Conservation (phyloP, 371 early-diverging fungal genomes). For the Syncephalastrum sp. region DNA sequence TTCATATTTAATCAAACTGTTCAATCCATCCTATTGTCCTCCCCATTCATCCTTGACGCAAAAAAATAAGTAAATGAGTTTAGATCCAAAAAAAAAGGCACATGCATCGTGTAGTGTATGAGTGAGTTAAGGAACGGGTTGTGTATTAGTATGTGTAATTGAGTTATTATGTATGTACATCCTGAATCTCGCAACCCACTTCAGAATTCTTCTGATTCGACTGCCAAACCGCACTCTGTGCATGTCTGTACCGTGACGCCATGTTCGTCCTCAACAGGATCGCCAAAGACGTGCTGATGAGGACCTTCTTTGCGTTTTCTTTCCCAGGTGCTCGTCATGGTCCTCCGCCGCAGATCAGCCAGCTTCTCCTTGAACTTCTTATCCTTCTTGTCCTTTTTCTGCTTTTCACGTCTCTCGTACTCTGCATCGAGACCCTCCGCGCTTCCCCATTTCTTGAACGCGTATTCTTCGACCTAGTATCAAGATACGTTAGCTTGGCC, state of each 20-base stretch:
- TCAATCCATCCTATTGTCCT: no score
- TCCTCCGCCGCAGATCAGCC: slow-evolving; percentile 77
- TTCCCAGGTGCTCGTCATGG: slow-evolving; percentile 80
- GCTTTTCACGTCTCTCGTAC: slow-evolving; percentile 80
- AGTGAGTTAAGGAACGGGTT: no score
- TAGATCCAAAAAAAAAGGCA: no score
- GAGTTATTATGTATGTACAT: not conserved
- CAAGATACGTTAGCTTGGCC: not conserved
- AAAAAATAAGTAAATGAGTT: no score
- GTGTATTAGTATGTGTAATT: no score
- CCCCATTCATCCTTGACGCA: no score
- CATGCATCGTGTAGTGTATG: no score
- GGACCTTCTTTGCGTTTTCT: slow-evolving; percentile 58
- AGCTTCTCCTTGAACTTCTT: slow-evolving; percentile 82
- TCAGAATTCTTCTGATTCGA: slow-evolving; percentile 76
- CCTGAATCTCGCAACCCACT: not conserved
- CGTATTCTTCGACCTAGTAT: slow-evolving; percentile 82
- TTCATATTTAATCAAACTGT: not conserved
- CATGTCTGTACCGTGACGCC: slow-evolving; percentile 61
- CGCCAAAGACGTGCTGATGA: slow-evolving; percentile 76
- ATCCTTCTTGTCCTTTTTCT: slow-evolving; percentile 81
- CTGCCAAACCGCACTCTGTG: slow-evolving; percentile 65
- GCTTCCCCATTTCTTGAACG: slow-evolving; percentile 91
- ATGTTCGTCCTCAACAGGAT: slow-evolving; percentile 43
- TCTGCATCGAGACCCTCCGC: slow-evolving; percentile 86